Percentiles rank a stretch among this genome's conserved stretches.
phyloP scores from a whole-genome alignment of 169 alveolate species.

The Plasmodium sp. region DNA sequence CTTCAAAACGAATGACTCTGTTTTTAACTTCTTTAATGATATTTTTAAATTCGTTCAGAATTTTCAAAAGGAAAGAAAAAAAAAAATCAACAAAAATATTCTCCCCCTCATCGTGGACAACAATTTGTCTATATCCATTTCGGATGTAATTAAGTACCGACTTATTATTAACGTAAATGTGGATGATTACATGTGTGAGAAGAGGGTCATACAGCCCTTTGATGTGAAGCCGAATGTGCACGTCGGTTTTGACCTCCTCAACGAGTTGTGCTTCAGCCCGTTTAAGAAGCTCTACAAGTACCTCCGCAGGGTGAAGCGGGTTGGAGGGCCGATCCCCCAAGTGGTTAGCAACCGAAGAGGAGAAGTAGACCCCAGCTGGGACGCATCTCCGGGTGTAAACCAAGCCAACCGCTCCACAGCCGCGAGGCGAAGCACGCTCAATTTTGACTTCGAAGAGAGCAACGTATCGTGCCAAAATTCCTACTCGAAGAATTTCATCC shows the following conservation, averaged over 20 bases:
- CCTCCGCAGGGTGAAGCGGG: slow-evolving; percentile 18
- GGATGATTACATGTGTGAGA: slow-evolving; percentile 71
- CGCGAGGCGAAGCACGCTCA: neutral
- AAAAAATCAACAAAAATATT: slow-evolving; percentile 35
- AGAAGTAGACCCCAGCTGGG: neutral
- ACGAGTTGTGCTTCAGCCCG: slow-evolving; percentile 71
- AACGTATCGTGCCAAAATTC: slow-evolving; percentile 48
- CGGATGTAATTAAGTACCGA: slow-evolving; percentile 29
- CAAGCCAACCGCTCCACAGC: neutral
- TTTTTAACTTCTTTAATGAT: slow-evolving; percentile 71
- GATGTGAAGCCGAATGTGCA: slow-evolving; percentile 13
- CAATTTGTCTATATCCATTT: slow-evolving; percentile 13
- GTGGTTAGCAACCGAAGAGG: neutral
- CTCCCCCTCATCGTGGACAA: slow-evolving; percentile 30
- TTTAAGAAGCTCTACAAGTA: slow-evolving; percentile 67
- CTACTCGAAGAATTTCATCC: slow-evolving; percentile 54
- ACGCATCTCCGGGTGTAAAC: neutral
- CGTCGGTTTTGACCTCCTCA: slow-evolving; percentile 20
- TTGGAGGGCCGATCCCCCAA: neutral
- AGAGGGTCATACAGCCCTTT: slow-evolving; percentile 41
- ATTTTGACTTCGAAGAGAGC: slow-evolving; percentile 44
- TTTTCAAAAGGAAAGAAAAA: slow-evolving; percentile 66
- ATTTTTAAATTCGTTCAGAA: slow-evolving; percentile 73
- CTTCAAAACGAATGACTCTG: slow-evolving; percentile 72
- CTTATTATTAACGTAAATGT: slow-evolving; percentile 52